Evolutionary conservation across 768 basidiomycete species (phyloP), one percentile per base, ranked within the genome.

Genomic region (Russula ochroleuca): DNA sequence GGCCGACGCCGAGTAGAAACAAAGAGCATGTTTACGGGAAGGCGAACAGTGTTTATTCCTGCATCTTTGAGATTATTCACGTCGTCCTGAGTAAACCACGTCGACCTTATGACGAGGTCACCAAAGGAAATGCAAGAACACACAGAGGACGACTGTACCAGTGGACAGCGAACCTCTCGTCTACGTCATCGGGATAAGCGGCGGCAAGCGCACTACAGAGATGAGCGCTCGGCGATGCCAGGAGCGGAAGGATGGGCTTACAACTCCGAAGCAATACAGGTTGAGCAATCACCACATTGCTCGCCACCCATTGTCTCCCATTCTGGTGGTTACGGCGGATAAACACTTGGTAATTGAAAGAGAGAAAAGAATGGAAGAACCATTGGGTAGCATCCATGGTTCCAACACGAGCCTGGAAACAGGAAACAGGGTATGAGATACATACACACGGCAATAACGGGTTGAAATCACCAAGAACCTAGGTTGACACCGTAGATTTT

Each of bases 371-470:
- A 17, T 5, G 28, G 23, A 23, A 15, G 5, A 64, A 85, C 85
- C 86, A 72, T 78, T 75, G 10, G 88, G 88, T 47, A 90, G 77
- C 89, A 92, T 92, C 90, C 90, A 92, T n/a, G 88, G 69, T 69
- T 92, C 90, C 6, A 90, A 72, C 0, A 92, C 73, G 55, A 92
- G 78, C 90, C 90, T 90, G 60, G 11, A 62, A 40, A 21, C 19
- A 5, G 8, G 31, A n/a, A 5, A 15, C 19, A 5, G 8, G 31
- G n/a, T 3, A 15, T 47, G 65, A 47, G 53, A 53, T 23, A 53
- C 48, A 28, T 53, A 43, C 66, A 65, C 53, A 41, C 37, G 40
- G 15, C 15, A 37, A 13, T 33, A 28, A 28, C n/a, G 5, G 21
- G 15, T 7, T 10, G 3, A 33, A 31, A 56, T 68, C 64, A 82